A percentile compares a stretch with the other conserved stretches of the same genome.
phyloP scores from a whole-genome alignment of 495 filamentous ascomycete species.

The Clavariopsis aquatica region DNA sequence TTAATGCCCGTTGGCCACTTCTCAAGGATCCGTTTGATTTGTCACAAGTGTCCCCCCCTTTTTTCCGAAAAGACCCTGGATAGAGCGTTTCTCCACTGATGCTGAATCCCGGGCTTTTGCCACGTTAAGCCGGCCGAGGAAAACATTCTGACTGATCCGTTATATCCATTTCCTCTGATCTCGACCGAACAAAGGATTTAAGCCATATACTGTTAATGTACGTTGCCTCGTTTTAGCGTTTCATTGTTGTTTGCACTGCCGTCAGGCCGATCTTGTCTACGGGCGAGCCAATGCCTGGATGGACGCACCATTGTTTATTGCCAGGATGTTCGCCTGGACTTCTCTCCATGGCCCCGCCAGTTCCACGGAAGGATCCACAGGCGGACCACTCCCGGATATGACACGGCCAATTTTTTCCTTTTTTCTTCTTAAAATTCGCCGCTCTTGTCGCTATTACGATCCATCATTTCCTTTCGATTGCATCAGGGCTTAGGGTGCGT shows the following conservation, averaged over 20 bases:
- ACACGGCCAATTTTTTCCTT: conserved; percentile 5
- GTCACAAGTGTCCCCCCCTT: background rate
- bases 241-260: conserved; percentile 11
- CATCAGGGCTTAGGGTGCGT: conserved; percentile 27
- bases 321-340: conserved; percentile 3
- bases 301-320: conserved; percentile 6
- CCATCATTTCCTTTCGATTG: conserved; percentile 12
- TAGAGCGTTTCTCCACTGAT: conserved; percentile 17
- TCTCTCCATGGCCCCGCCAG: background rate
- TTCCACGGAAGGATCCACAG: background rate
- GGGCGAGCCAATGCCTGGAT: conserved; percentile 9
- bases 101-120: background rate
- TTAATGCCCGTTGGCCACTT: background rate
- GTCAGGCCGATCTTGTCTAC: background rate
- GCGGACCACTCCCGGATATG: background rate
- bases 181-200: conserved; percentile 1
- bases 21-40: background rate
- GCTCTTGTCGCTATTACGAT: conserved; percentile 7
- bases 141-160: background rate
- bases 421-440: conserved; percentile 15
- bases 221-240: conserved; percentile 5
- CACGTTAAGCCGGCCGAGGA: background rate
- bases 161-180: background rate
- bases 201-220: conserved; percentile 21
- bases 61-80: conserved; percentile 21